These are phyloP conservation scores for Tremella yokohamensis DNA, from an alignment of 768 basidiomycete genomes.

Conservation along the genomic window DNA sequence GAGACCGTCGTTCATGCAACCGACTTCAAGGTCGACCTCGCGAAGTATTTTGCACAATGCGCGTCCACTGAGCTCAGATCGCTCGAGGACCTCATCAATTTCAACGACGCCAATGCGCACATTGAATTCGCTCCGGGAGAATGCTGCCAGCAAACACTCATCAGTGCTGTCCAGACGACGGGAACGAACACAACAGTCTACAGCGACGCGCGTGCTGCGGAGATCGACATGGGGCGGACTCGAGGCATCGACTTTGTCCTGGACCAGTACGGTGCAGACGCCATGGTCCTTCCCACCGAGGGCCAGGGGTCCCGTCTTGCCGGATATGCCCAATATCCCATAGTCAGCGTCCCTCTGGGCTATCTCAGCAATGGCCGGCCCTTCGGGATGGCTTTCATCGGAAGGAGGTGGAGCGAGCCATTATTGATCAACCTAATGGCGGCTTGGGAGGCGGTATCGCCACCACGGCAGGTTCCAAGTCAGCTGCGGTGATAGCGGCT, in stretches of 20 bases:
- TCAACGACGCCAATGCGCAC: constrained; percentile 32
- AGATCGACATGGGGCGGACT: constrained; percentile 21
- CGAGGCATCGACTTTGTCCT: constrained; percentile 27
- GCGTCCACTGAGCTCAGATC: constrained; percentile 11
- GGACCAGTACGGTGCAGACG: constrained; percentile 32
- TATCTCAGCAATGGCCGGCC: constrained; percentile 23
- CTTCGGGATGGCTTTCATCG: constrained; percentile 32
- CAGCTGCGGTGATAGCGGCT: constrained; percentile 7
- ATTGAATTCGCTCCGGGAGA: constrained; percentile 35
- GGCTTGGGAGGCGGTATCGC: constrained; percentile 13
- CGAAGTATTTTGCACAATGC: constrained; percentile 23
- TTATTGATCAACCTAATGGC: constrained; percentile 24
- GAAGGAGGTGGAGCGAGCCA: constrained; percentile 24
- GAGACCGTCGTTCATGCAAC: constrained; percentile 25
- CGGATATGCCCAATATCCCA: constrained; percentile 30
- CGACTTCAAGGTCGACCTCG: constrained; percentile 38
- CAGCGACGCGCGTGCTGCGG: constrained; percentile 19
- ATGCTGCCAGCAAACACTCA: constrained; percentile 39
- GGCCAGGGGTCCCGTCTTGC: constrained; percentile 23
- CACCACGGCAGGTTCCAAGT: constrained; percentile 4
- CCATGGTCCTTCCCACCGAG: constrained; percentile 34
- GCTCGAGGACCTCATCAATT: constrained; percentile 35
- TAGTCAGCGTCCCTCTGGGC: constrained; percentile 33
- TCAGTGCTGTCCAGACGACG: constrained; percentile 24
- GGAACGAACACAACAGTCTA: constrained; percentile 24